Conservation (phyloP, 75 land plant species). For the Sequoiadendron giganteum region DNA sequence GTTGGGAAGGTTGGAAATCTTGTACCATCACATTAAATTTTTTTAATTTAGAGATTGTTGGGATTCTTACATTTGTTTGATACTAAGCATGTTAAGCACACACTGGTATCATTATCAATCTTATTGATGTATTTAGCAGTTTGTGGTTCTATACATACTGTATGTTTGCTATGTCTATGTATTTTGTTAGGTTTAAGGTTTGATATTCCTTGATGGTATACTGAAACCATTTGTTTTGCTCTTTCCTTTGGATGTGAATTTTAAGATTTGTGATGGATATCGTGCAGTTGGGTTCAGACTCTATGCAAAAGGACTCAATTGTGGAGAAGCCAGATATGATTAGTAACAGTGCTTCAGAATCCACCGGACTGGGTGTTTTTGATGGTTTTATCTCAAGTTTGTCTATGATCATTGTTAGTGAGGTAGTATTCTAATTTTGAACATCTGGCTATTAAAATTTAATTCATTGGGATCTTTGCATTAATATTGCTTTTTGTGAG, state of each 20-base stretch:
- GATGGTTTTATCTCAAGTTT: conserved; percentile 93
- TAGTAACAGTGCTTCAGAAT: conserved; percentile 14
- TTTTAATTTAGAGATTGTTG: background rate
- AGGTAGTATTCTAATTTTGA: conserved; percentile 40
- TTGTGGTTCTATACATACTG: background rate
- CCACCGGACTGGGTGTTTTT: conserved; percentile 66
- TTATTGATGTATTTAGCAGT: background rate
- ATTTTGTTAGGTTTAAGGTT: background rate
- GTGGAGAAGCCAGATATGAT: background rate
- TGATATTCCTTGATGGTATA: background rate
- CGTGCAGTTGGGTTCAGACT: background rate
- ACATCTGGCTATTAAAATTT: background rate
- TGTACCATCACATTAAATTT: background rate
- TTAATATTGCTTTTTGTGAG: background rate
- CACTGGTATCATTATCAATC: background rate
- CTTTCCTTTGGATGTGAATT: background rate
- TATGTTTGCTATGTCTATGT: background rate
- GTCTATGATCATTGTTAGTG: conserved; percentile 95
- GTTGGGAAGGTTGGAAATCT: background rate
- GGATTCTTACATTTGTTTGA: background rate
- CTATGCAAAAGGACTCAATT: background rate
- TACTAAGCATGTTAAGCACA: background rate
- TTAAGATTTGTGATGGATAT: background rate
- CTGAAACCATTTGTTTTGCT: background rate
- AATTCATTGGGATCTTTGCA: background rate